Conservation (phyloP, 1,139 yeast species). For the Sugiyamaella xylanicola region DNA sequence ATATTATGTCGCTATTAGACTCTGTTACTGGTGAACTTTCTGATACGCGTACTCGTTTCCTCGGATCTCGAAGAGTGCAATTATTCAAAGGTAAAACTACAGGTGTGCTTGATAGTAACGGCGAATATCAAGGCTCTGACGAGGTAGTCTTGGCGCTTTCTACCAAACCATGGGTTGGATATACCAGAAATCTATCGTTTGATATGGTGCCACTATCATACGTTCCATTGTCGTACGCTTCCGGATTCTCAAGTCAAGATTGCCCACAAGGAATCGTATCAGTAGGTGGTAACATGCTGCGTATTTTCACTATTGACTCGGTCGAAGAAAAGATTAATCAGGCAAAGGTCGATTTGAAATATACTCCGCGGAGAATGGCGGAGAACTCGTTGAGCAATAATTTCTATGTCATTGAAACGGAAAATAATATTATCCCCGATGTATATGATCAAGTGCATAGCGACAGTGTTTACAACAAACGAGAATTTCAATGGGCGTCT, state of each 20-base stretch:
- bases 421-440: conserved; percentile 34
- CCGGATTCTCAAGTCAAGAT: conserved; percentile 66
- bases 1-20: conserved; percentile 64
- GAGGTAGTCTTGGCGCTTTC: conserved; percentile 44
- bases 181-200: conserved; percentile 33
- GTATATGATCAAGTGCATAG: conserved; percentile 4
- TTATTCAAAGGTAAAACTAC: conserved; percentile 46
- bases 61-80: conserved; percentile 67
- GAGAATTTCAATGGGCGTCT: conserved; percentile 49
- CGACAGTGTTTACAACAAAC: conserved; percentile 12
- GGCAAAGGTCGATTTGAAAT: conserved; percentile 49
- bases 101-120: conserved; percentile 4
- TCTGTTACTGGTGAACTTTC: conserved; percentile 61
- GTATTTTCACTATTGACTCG: conserved; percentile 63
- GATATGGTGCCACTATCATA: conserved; percentile 41
- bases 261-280: conserved; percentile 65
- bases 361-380: conserved; percentile 56
- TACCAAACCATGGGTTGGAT: conserved; percentile 48
- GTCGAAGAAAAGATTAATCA: conserved; percentile 52
- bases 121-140: conserved; percentile 18
- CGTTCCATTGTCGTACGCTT: conserved; percentile 44
- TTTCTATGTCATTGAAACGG: conserved; percentile 53
- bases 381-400: conserved; percentile 34
- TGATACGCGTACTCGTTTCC: conserved; percentile 69
- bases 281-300: conserved; percentile 53